Evolutionary conservation across 495 filamentous ascomycete species (phyloP), one percentile per base, ranked within the genome.

Genomic region (Bathelium albidoporum): DNA sequence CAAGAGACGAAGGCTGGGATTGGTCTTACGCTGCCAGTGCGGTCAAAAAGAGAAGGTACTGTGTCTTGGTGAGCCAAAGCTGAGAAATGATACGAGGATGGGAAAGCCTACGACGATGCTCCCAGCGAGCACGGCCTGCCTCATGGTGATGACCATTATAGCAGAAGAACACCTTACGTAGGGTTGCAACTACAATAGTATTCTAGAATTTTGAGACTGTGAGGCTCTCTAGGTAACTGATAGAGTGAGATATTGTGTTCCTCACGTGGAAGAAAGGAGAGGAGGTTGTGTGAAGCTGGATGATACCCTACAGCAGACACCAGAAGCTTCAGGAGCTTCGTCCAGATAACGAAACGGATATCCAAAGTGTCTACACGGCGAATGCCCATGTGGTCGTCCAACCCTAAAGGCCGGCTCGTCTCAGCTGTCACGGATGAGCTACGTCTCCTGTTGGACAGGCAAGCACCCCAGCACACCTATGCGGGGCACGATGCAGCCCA

Each of bases 41-140:
- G 26, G 73, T 71, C 53, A 65, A 66, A 28, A 62, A 11, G 63
- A 74, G 7, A 53, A 75, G 70, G 61, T 73, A 75, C 73, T 75
- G 65, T n/a, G 14, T 10, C 7, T 45, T 36, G 12, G 18, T 60
- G 11, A 39, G 34, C 45, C 43, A 67, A 14, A 64, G 64, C 59
- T 9, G 10, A 14, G 29, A 32, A n/a, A 44, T n/a, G 29, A 34
- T 24, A 10, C n/a, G 12, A 26, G 5, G 31, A 16, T 62, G 59
- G n/a, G 20, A 28, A 29, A 16, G 29, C 68, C 16, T 62, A 70
- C 68, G 29, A 70, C 11, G 22, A 69, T 66, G 61, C 68, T 70
- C 18, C 63, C 34, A 9, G 22, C 62, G 36, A 66, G 68, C 2
- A 68, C 62, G 32, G 68, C 26, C 44, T 70, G 62, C 26, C 65